phyloP scores from a whole-genome alignment of 805 yeast species.

The Cyberlindnera euphorbiiphila region DNA sequence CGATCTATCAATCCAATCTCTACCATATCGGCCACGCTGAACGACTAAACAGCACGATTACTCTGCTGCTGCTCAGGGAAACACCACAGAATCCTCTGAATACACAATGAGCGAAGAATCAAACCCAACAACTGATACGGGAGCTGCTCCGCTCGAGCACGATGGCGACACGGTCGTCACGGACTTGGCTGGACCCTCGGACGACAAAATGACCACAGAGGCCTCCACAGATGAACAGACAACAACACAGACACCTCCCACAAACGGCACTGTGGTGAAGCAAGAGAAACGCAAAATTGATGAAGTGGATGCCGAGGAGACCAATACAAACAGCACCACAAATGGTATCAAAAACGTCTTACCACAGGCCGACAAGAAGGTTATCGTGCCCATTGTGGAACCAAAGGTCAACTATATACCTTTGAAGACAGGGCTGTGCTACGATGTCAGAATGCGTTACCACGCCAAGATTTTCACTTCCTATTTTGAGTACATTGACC shows the following conservation, averaged over 20 bases:
- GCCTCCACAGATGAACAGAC: not conserved
- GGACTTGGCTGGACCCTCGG: slow-evolving; percentile 5
- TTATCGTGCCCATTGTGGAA: slow-evolving; percentile 52
- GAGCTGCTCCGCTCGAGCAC: not conserved
- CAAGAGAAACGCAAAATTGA: slow-evolving; percentile 24
- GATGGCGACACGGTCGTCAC: slow-evolving; percentile 14
- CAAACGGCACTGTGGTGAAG: slow-evolving; percentile 4
- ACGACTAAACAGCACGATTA: no score
- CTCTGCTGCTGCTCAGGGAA: no score
- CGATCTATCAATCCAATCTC: no score
- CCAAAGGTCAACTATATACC: slow-evolving; percentile 72
- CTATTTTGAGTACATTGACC: slow-evolving; percentile 91
- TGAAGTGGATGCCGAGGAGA: slow-evolving; percentile 17
- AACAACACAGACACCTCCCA: not conserved
- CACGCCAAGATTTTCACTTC: slow-evolving; percentile 93
- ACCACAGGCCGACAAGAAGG: slow-evolving; percentile 29
- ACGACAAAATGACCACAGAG: slow-evolving; percentile 7
- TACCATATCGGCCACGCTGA: no score
- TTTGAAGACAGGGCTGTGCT: slow-evolving; percentile 87
- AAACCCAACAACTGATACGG: not conserved
- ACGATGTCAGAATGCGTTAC: slow-evolving; percentile 96
- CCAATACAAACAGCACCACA: slow-evolving; percentile 1
- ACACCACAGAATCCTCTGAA: not conserved
- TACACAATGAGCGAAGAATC: slow-evolving; percentile 5
- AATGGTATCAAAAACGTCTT: slow-evolving; percentile 8